Evolutionary conservation across 345 rosid genomes (phyloP).

Genomic region (Psidium guajava): DNA sequence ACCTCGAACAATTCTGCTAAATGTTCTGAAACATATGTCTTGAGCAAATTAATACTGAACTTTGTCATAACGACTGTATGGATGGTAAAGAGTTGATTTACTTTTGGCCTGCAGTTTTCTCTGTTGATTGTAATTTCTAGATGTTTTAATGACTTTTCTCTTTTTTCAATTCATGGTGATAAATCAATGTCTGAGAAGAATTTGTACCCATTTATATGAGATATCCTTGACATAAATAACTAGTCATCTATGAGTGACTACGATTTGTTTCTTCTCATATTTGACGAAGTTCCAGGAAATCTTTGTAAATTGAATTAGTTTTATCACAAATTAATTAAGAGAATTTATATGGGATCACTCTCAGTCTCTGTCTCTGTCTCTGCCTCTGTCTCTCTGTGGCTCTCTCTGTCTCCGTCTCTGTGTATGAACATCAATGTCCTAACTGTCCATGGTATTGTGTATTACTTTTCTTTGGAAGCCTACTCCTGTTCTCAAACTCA

Average conservation of each 20-base stretch:
- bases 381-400: too few relatives aligned
- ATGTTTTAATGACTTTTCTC: background rate
- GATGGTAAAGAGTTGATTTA: background rate
- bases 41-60: background rate
- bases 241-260: background rate
- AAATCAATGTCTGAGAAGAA: background rate
- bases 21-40: background rate
- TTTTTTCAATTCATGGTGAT: background rate
- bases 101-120: background rate
- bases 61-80: background rate
- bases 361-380: background rate
- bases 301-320: background rate
- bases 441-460: background rate
- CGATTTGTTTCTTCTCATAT: background rate
- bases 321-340: background rate
- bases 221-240: background rate
- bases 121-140: background rate
- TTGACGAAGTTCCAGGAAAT: fast-evolving
- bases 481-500: background rate
- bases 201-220: background rate
- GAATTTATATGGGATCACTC: background rate
- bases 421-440: background rate
- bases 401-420: background rate
- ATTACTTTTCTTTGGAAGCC: background rate
- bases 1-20: background rate